Percentiles rank a stretch among this genome's conserved stretches.
Conservation (phyloP, 2,329 filamentous ascomycete genomes). For the Colletotrichum neosansevieriae region DNA sequence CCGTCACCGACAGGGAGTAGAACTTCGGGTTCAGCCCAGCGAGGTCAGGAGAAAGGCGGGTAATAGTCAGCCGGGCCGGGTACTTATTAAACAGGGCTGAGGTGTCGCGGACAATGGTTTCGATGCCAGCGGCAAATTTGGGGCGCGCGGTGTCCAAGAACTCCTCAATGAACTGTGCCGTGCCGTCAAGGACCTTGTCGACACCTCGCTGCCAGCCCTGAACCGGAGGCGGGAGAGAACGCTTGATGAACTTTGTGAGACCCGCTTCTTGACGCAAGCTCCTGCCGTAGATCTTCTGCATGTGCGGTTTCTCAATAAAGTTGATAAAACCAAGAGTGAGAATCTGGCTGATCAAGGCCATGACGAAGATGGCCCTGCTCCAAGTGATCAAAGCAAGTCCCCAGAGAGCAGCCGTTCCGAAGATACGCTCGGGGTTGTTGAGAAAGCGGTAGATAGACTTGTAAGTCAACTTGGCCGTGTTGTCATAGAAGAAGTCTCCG, state of each 20-base stretch:
- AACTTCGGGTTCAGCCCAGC: conserved; percentile 83
- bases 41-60: conserved; percentile 81
- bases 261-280: conserved; percentile 88
- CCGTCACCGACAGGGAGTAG: conserved; percentile 82
- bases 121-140: conserved; percentile 87
- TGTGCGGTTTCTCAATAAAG: conserved; percentile 94
- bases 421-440: conserved; percentile 95
- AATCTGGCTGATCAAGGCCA: conserved; percentile 87
- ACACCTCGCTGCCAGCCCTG: conserved; percentile 87
- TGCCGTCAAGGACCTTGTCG: conserved; percentile 87
- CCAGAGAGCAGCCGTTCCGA: conserved; percentile 96
- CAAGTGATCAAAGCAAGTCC: conserved; percentile 93
- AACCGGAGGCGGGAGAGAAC: conserved; percentile 85
- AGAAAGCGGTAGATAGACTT: conserved; percentile 97
- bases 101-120: conserved; percentile 88
- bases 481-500: conserved; percentile 97
- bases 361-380: conserved; percentile 86
- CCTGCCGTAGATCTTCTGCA: conserved; percentile 96
- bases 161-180: conserved; percentile 90
- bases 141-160: conserved; percentile 87
- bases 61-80: conserved; percentile 86
- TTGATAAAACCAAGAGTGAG: conserved; percentile 90
- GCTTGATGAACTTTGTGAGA: conserved; percentile 89
- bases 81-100: conserved; percentile 90
- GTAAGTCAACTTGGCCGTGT: conserved; percentile 89